Evolutionary conservation across 148 eudicot genomes (phyloP).

Genomic region (Rhododendron vialii): DNA sequence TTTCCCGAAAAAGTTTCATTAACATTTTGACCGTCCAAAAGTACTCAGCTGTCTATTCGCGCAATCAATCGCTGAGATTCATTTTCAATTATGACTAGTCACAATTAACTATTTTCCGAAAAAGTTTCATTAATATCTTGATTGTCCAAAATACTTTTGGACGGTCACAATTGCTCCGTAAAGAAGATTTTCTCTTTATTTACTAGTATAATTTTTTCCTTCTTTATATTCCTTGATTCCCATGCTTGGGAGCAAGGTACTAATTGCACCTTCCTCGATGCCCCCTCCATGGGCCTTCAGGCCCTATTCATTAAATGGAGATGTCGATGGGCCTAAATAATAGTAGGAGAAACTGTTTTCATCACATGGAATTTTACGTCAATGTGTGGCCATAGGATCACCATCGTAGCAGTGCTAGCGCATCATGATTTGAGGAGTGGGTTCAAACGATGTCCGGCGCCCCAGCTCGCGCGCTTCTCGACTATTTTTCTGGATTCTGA

Average conservation of each 20-base stretch:
- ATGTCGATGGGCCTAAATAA: neutral
- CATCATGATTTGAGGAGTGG: neutral
- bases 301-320: neutral
- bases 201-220: no score
- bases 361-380: neutral
- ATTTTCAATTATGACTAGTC: no score
- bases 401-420: neutral
- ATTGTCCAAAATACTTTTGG: no score
- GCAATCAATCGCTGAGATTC: no score
- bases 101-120: no score
- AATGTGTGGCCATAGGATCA: neutral
- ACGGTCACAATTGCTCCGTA: no score
- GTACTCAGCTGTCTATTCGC: no score
- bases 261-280: neutral
- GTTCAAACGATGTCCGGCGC: neutral
- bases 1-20: no score
- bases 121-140: no score
- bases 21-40: no score
- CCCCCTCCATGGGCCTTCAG: neutral
- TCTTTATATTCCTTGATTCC: neutral
- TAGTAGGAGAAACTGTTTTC: neutral
- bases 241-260: neutral
- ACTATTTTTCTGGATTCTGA: neutral
- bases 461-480: accelerated
- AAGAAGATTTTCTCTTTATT: no score